These are phyloP conservation scores for Juglanconis juglandina DNA, from an alignment of 2,329 filamentous ascomycete genomes.

Conservation along the genomic window DNA sequence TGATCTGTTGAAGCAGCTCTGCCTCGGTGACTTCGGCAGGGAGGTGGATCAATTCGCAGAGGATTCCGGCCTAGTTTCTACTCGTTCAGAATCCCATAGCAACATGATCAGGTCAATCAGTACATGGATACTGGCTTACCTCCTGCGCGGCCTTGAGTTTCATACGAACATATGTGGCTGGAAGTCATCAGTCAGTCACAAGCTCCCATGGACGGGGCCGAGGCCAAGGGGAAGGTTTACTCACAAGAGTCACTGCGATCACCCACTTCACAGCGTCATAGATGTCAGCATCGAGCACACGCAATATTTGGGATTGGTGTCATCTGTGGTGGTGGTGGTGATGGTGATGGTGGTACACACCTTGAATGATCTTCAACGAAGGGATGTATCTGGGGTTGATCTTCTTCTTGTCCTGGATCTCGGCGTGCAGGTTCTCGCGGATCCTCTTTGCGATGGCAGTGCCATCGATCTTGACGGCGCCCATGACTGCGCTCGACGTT, in stretches of 20 bases:
- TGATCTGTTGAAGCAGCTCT: constrained; percentile 81
- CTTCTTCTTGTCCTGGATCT: constrained; percentile 79
- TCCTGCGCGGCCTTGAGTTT: constrained; percentile 96
- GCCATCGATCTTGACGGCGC: constrained; percentile 89
- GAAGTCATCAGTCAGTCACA: constrained; percentile 29
- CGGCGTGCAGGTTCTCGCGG: constrained; percentile 72
- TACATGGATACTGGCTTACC: constrained; percentile 43
- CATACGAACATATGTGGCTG: constrained; percentile 98
- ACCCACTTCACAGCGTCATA: constrained; percentile 59
- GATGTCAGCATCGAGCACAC: constrained; percentile 12
- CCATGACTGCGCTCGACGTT: constrained; percentile 64
- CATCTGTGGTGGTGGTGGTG: neutral
- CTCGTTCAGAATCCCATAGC: constrained; percentile 13
- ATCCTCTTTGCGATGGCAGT: constrained; percentile 91
- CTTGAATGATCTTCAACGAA: constrained; percentile 90
- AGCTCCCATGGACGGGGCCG: constrained; percentile 16
- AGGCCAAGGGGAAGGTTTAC: constrained; percentile 29
- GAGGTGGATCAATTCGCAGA: constrained; percentile 81
- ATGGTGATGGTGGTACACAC: constrained; percentile 42
- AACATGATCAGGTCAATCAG: neutral
- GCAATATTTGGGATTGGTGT: neutral
- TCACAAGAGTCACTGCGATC: constrained; percentile 88
- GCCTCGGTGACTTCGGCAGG: constrained; percentile 76
- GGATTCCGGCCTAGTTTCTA: constrained; percentile 72
- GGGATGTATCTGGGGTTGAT: constrained; percentile 85